Base-by-base conservation (phyloP, 176 grass and related monocot species). In the Poa pratensis region DNA sequence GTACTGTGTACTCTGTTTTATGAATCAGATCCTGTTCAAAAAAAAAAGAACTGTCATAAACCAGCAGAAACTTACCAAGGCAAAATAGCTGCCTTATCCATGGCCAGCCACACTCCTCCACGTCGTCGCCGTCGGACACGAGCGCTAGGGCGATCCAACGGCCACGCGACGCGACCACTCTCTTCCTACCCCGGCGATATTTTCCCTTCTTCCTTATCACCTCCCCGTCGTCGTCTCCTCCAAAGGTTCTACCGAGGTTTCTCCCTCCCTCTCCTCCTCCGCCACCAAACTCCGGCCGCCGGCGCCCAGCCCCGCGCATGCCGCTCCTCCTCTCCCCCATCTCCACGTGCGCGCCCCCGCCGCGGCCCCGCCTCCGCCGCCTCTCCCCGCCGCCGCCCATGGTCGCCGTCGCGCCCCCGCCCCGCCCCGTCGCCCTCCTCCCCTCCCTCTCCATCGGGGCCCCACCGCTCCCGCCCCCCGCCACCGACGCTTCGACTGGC, bases 351-450 rank as follows among this genome's bases (percentile, higher is more conserved):
- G 73, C 78, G 67, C 89, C 84, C 50, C 84, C 89, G 80, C 89
- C 89, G 37, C 80, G 66, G 68, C 84, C 84, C 20, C 80, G 86
- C 10, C 79, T 78, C 18, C 88, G 84, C 84, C 88, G 88, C 89
- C 80, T 87, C 5, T 90, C 80, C 11, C 84, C 89, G 34, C 89
- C 89, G 8, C 89, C 89, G 39, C 89, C 84, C 57, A 90, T 90
- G 89, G 84, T 81, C 3, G 84, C 80, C 48, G 75, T 90, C 35
- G 84, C 84, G 48, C 58, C 88, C 4, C 79, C 48, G 43, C 49
- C 67, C 0, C 19, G 79, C 43, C 18, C 64, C 24, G 75, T 59
- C 3, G 55, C 80, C 0, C 6, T 86, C 8, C 42, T 89, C 1
- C 71, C 71, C 62, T 77, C 35, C 32, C 64, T 83, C 3, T 40